Conservation (phyloP, 1,284 basidiomycete genomes). For the Dichomitus squalens region DNA sequence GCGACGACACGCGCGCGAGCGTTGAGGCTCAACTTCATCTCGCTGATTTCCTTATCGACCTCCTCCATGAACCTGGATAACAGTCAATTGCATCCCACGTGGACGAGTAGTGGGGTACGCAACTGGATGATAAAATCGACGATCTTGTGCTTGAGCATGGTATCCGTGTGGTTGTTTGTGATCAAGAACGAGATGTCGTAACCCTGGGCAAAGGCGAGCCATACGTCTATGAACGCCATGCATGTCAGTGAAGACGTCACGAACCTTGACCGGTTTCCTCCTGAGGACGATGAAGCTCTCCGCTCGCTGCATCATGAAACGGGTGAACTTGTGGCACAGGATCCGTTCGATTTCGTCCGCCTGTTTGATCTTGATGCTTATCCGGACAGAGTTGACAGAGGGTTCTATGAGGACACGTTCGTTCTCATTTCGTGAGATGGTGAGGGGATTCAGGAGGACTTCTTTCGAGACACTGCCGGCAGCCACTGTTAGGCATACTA, state of each 20-base stretch:
- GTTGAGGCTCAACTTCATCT: conserved; percentile 92
- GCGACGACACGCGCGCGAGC: conserved; percentile 97
- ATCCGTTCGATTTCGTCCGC: conserved; percentile 99
- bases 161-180: conserved; percentile 95
- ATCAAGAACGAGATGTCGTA: conserved; percentile 99
- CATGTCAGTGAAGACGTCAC: conserved; percentile 27
- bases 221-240: neutral
- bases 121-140: conserved; percentile 99
- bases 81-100: neutral
- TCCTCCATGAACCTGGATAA: conserved; percentile 91
- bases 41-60: conserved; percentile 90
- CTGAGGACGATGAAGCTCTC: conserved; percentile 97
- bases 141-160: conserved; percentile 99
- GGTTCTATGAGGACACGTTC: conserved; percentile 97
- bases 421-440: conserved; percentile 95
- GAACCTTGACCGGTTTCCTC: conserved; percentile 87
- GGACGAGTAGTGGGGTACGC: neutral
- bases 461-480: conserved; percentile 81
- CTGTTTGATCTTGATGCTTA: conserved; percentile 98
- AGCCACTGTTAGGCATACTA: neutral
- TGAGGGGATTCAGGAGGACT: conserved; percentile 90
- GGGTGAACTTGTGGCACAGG: conserved; percentile 97
- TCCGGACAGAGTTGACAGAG: conserved; percentile 93
- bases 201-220: conserved; percentile 55
- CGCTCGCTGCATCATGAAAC: conserved; percentile 98